Evolutionary conservation across 2,329 filamentous ascomycete genomes (phyloP).

Genomic region (Dothistroma septosporum): DNA sequence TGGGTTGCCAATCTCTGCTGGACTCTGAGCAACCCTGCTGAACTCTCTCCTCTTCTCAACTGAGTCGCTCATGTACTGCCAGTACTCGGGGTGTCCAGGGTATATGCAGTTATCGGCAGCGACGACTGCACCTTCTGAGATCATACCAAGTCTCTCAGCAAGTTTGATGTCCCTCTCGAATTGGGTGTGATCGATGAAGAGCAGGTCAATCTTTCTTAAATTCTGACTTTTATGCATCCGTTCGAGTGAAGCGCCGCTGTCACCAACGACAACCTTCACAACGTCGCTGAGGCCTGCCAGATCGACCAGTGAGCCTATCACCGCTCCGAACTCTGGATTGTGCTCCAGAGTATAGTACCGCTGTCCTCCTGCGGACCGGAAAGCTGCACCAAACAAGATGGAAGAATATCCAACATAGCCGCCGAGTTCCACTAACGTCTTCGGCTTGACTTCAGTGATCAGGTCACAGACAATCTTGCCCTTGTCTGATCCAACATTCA

Average conservation of each 20-base stretch:
- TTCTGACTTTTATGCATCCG: constrained; percentile 53
- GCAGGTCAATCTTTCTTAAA: constrained; percentile 59
- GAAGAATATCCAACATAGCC: constrained; percentile 79
- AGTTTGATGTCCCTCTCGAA: constrained; percentile 72
- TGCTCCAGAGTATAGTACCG: constrained; percentile 67
- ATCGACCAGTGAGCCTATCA: constrained; percentile 63
- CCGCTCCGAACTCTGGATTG: constrained; percentile 67
- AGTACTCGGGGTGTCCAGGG: constrained; percentile 65
- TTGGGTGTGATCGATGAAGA: constrained; percentile 74
- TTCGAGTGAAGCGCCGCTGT: constrained; percentile 61
- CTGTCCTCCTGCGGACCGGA: constrained; percentile 59
- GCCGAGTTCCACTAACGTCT: constrained; percentile 57
- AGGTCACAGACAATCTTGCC: constrained; percentile 26
- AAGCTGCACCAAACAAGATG: constrained; percentile 65
- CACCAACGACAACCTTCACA: constrained; percentile 65
- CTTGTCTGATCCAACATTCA: constrained; percentile 35
- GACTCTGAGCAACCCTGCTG: not conserved
- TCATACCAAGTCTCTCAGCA: constrained; percentile 64
- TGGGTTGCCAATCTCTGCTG: constrained; percentile 3
- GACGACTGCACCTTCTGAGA: constrained; percentile 59
- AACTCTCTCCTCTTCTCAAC: constrained; percentile 57
- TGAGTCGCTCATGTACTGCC: constrained; percentile 63
- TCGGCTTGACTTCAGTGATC: constrained; percentile 27
- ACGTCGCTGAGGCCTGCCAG: constrained; percentile 67
- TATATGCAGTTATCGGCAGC: constrained; percentile 68